Base-by-base conservation (phyloP, 2,329 filamentous ascomycete species). In the Microthyrium microscopicum region DNA sequence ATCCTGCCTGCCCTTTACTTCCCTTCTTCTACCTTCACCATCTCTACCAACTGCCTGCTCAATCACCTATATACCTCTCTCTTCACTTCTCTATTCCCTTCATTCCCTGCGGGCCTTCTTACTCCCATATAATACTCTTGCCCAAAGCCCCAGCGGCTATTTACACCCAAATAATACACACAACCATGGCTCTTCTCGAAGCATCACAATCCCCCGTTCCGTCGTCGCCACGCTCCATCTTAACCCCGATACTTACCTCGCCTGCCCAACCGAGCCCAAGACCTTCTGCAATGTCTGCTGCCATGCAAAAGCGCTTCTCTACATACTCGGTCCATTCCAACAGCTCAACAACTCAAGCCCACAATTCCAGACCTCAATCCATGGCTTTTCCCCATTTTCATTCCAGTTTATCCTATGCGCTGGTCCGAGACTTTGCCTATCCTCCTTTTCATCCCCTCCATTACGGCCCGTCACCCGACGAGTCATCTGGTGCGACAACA, bases 361-460 rank as follows among this genome's bases (percentile, higher is more conserved):
- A 36, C 13, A 60, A 57, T 31, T 92, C 84, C 41, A 74, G 83
- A 39, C 82, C 84, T 15, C 67, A 68, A 36, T 92, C 83, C n/a
- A 70, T 79, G 48, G 67, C 81, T 41, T 87, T 89, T 49, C 79
- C 83, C 12, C 63, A 78, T 46, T 89, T 83, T 55, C 77, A 83
- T 46, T 89, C 84, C 38, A 92, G 75, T 50, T 69, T 94, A 13
- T 57, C 80, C 5, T 94, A 94, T 54, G 75, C 84, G n/a, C 65
- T 82, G 28, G 85, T 98, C 42, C 78, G 89, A 48, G 89, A 98
- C 63, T 98, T 95, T 58, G 89, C 89, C 44, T 98, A 95, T 52
- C 73, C 82, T 20, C 52, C 70, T 18, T 66, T 68, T 35, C 81
- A 95, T 54, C 84, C 82, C 27, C 66, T 94, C 55, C 89, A 95